These are phyloP conservation scores for Acer negundo DNA, from an alignment of 345 rosid species.

Conservation along the genomic window DNA sequence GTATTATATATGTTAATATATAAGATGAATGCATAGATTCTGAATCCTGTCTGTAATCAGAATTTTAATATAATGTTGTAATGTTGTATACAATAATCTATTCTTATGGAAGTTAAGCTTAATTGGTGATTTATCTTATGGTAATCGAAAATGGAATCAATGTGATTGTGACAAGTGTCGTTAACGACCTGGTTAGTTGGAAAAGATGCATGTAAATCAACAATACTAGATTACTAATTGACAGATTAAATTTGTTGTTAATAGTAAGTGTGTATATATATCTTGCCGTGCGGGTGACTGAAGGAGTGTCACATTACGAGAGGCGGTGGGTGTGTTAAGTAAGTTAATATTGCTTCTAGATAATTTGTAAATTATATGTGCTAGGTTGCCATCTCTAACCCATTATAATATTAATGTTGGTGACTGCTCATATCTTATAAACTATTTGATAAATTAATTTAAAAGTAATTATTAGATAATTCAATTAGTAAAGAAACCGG, in stretches of 20 bases:
- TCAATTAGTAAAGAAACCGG: not conserved
- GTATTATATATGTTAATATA: too few species aligned
- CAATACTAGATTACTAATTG: not conserved
- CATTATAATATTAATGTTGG: too few species aligned
- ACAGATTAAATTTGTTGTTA: not conserved
- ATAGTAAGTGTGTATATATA: not conserved
- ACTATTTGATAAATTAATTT: not conserved
- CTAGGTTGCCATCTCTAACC: too few species aligned
- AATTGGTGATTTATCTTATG: too few species aligned
- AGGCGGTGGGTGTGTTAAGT: not conserved
- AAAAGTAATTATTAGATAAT: not conserved
- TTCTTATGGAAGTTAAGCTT: too few species aligned
- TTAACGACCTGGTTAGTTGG: not conserved
- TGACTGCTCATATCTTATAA: not conserved
- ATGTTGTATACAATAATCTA: not conserved
- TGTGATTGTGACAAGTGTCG: not conserved
- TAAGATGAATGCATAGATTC: slow-evolving; percentile 16
- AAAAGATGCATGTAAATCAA: not conserved
- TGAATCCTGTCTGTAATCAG: slow-evolving; percentile 23
- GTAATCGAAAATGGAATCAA: not conserved
- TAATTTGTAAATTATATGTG: not conserved
- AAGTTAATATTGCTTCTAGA: not conserved
- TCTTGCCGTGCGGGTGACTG: too few species aligned
- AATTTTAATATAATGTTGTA: slow-evolving; percentile 8
- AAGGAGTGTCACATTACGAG: too few species aligned